Percentiles rank a stretch among this genome's conserved stretches.
These are phyloP conservation scores for Pluteus cervinus DNA, from an alignment of 768 basidiomycete species.

Conservation along the genomic window DNA sequence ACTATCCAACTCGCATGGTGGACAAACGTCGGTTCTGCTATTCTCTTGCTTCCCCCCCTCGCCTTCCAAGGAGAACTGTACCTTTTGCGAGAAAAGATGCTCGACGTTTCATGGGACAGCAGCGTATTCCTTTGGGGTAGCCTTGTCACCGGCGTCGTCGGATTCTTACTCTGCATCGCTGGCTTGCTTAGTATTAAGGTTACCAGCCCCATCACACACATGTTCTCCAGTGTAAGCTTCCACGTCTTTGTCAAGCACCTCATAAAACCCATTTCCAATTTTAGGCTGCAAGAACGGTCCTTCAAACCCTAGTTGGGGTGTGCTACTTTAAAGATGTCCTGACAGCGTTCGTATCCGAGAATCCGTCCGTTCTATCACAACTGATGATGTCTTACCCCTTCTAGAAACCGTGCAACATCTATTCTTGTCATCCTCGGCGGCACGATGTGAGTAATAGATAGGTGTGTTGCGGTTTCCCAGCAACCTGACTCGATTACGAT, in stretches of 20 bases:
- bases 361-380: not conserved
- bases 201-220: constrained; percentile 79
- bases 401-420: constrained; percentile 56
- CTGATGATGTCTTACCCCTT: constrained; percentile 1
- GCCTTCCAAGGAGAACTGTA: constrained; percentile 48
- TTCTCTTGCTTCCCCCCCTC: constrained; percentile 59
- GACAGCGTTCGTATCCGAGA: constrained; percentile 47
- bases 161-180: constrained; percentile 76
- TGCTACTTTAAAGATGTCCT: constrained; percentile 72
- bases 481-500: constrained; percentile 4
- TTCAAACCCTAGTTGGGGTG: constrained; percentile 79
- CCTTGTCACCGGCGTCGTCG: constrained; percentile 67
- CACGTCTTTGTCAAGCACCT: constrained; percentile 6
- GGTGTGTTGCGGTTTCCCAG: constrained; percentile 9
- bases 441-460: constrained; percentile 44
- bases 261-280: no score
- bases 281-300: constrained; percentile 74
- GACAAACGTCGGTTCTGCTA: constrained; percentile 67
- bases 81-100: constrained; percentile 32
- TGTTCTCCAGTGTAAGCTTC: constrained; percentile 68
- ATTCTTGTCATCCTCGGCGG: constrained; percentile 65
- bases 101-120: constrained; percentile 39
- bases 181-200: constrained; percentile 77
- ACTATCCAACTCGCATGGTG: constrained; percentile 75
- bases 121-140: constrained; percentile 58